phyloP scores from a whole-genome alignment of 768 basidiomycete genomes.

The Russula earlei region DNA sequence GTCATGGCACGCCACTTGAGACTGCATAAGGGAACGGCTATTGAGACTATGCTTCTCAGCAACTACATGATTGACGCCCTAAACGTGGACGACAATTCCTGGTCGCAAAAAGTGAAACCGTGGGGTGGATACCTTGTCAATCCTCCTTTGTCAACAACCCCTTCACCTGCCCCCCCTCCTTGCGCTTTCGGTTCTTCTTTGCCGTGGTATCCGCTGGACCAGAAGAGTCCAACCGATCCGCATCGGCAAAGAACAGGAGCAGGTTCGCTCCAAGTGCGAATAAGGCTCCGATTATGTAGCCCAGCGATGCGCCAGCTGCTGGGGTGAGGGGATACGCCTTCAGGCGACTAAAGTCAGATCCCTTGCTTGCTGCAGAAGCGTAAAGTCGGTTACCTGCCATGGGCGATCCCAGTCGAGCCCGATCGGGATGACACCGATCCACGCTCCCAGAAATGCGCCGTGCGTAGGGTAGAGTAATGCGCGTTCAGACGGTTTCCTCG shows the following conservation, averaged over 20 bases:
- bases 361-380: slow-evolving; percentile 1
- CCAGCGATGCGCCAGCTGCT: slow-evolving; percentile 58
- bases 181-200: slow-evolving; percentile 2
- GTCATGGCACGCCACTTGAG: too few species aligned
- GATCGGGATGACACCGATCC: slow-evolving; percentile 76
- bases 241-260: slow-evolving; percentile 24
- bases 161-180: slow-evolving; percentile 8
- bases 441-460: slow-evolving; percentile 64
- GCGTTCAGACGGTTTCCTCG: slow-evolving; percentile 61
- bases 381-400: slow-evolving; percentile 64
- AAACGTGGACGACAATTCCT: too few species aligned
- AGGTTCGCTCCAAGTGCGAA: slow-evolving; percentile 40
- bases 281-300: slow-evolving; percentile 55
- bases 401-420: slow-evolving; percentile 96
- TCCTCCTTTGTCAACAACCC: background rate
- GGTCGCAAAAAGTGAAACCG: background rate
- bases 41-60: too few species aligned
- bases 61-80: too few species aligned
- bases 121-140: background rate
- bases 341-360: background rate
- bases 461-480: slow-evolving; percentile 71
- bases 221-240: slow-evolving; percentile 1
- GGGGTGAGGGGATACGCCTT: slow-evolving; percentile 82
- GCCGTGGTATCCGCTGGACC: background rate
- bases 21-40: too few species aligned